phyloP scores from a whole-genome alignment of 371 early-diverging fungal genomes.

The Batrachochytrium dendrobatidis region DNA sequence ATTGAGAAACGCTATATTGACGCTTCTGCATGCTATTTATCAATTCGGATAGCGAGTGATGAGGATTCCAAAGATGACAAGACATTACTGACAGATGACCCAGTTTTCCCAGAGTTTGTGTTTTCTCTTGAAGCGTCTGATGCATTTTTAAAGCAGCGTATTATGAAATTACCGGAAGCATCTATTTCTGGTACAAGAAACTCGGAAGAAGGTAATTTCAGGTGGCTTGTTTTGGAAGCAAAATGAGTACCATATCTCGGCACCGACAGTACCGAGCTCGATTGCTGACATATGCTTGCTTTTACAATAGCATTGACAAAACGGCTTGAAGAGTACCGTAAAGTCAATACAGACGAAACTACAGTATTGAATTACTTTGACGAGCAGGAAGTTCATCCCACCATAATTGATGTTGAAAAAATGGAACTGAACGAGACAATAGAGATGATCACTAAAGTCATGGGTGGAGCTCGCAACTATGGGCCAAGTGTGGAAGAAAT shows the following conservation, averaged over 20 bases:
- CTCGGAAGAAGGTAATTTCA: constrained; percentile 37
- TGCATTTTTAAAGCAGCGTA: constrained; percentile 38
- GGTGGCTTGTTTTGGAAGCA: constrained; percentile 1
- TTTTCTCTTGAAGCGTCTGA: constrained; percentile 42
- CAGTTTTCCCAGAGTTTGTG: constrained; percentile 35
- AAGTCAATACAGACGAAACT: constrained; percentile 39
- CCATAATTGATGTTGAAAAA: constrained; percentile 23
- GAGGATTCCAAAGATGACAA: constrained; percentile 41
- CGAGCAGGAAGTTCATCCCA: constrained; percentile 44
- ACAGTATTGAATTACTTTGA: constrained; percentile 50
- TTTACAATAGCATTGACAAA: constrained; percentile 21
- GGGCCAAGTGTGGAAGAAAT: constrained; percentile 46
- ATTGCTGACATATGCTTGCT: background rate
- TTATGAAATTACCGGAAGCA: constrained; percentile 46
- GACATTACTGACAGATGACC: constrained; percentile 24
- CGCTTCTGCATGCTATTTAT: background rate
- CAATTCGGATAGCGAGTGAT: constrained; percentile 12
- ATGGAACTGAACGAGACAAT: constrained; percentile 20
- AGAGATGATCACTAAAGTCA: constrained; percentile 24
- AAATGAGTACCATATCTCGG: background rate
- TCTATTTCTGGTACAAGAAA: constrained; percentile 35
- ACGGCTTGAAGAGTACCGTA: constrained; percentile 41
- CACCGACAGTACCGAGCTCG: background rate
- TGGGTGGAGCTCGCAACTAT: constrained; percentile 47
- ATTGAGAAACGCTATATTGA: background rate